A percentile compares a stretch with the other conserved stretches of the same genome.
Conservation (phyloP, 306 rosid genomes). For the Delonix regia region DNA sequence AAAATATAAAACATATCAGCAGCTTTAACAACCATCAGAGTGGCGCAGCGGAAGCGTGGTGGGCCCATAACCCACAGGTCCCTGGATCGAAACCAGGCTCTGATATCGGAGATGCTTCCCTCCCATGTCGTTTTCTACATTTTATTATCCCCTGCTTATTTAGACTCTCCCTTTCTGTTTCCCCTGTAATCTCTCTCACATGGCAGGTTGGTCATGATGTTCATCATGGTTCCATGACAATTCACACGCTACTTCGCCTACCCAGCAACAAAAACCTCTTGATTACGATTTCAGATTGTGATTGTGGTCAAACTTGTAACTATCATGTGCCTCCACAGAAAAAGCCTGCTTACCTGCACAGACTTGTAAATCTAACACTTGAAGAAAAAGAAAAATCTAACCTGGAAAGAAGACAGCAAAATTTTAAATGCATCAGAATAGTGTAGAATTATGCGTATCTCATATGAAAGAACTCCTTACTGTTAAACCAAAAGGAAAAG, state of each 20-base stretch:
- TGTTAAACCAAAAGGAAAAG: background rate
- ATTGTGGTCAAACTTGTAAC: background rate
- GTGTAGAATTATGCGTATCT: too few species aligned
- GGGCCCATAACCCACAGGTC: constrained; percentile 69
- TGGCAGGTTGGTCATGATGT: background rate
- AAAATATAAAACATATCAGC: too few species aligned
- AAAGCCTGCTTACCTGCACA: background rate
- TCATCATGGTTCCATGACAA: background rate
- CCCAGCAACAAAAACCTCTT: background rate
- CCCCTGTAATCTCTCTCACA: background rate
- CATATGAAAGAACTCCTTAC: too few species aligned
- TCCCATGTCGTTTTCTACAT: too few species aligned
- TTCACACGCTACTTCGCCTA: background rate
- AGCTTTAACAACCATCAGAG: constrained; percentile 31
- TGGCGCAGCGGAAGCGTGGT: constrained; percentile 70
- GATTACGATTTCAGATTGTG: background rate
- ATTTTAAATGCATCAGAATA: background rate
- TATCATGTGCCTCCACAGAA: background rate
- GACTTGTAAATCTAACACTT: background rate
- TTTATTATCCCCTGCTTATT: too few species aligned
- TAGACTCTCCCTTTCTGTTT: background rate
- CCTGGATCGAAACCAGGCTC: constrained; percentile 66
- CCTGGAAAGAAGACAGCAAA: background rate
- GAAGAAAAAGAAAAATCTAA: background rate
- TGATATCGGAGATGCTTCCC: constrained; percentile 44